Evolutionary conservation across 2,329 filamentous ascomycete genomes (phyloP).

Genomic region (Ophiostoma populinum): DNA sequence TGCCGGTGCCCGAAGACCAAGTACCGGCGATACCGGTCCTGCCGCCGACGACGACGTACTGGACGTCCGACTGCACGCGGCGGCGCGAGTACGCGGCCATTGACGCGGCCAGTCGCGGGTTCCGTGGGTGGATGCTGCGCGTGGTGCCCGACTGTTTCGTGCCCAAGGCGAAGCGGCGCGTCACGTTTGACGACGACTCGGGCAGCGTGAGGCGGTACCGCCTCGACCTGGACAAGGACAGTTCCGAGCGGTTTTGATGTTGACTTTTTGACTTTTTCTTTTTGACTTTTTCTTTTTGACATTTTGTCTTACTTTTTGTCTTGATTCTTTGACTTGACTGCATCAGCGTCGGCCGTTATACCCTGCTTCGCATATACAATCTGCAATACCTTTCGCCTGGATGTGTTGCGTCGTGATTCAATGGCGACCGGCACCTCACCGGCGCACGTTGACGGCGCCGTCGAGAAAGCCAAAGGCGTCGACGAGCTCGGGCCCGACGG

Average conservation of each 20-base stretch:
- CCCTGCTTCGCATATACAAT: too few relatives aligned
- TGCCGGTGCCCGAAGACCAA: not conserved
- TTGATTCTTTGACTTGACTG: too few relatives aligned
- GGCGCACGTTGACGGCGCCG: conserved; percentile 6
- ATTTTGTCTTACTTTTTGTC: too few relatives aligned
- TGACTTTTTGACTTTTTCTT: too few relatives aligned
- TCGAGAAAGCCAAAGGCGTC: conserved; percentile 7
- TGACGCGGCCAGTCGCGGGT: conserved; percentile 40
- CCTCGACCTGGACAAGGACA: conserved; percentile 39
- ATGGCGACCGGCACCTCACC: too few relatives aligned
- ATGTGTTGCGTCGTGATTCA: too few relatives aligned
- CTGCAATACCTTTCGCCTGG: too few relatives aligned
- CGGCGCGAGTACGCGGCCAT: conserved; percentile 50
- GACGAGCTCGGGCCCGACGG: conserved; percentile 7
- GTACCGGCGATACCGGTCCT: conserved; percentile 18
- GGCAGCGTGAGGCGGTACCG: conserved; percentile 47
- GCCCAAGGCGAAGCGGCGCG: conserved; percentile 28
- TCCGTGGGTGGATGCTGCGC: conserved; percentile 41
- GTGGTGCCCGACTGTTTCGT: conserved; percentile 45
- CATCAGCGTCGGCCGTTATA: too few relatives aligned
- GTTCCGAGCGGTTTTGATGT: too few relatives aligned
- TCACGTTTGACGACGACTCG: conserved; percentile 42
- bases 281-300: too few relatives aligned
- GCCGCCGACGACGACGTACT: conserved; percentile 46
- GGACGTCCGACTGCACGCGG: conserved; percentile 46